A percentile compares a stretch with the other conserved stretches of the same genome.
Conservation (phyloP, 768 basidiomycete species). For the Phallus indusiatus region DNA sequence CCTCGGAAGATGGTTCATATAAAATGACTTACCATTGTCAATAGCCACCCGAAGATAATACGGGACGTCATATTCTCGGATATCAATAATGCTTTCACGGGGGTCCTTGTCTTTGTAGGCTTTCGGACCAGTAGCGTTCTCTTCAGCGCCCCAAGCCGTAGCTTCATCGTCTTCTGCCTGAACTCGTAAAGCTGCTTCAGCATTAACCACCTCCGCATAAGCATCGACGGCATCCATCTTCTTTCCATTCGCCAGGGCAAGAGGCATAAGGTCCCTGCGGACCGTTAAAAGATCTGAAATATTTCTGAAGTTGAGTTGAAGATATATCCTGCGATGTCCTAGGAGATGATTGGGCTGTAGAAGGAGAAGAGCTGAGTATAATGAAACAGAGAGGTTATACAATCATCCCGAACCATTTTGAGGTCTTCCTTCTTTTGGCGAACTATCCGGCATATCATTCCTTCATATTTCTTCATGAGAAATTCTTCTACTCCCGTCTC, state of each 20-base stretch:
- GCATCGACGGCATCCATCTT: conserved; percentile 95
- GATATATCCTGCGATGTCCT: conserved; percentile 83
- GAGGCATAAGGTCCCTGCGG: conserved; percentile 78
- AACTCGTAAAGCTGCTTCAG: conserved; percentile 46
- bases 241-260: conserved; percentile 82
- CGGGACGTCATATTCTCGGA: conserved; percentile 93
- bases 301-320: conserved; percentile 86
- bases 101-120: conserved; percentile 59
- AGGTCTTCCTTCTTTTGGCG: conserved; percentile 89
- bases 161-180: conserved; percentile 65
- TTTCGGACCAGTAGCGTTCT: conserved; percentile 26
- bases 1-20: not conserved
- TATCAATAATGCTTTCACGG: conserved; percentile 86
- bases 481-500: conserved; percentile 93
- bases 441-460: conserved; percentile 65
- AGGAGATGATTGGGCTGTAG: conserved; percentile 82
- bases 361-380: not conserved
- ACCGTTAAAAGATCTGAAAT: conserved; percentile 86
- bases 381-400: not conserved
- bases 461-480: conserved; percentile 90
- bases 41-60: conserved; percentile 99
- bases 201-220: conserved; percentile 90
- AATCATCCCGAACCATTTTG: conserved; percentile 39
- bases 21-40: conserved; percentile 54
- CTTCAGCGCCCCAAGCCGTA: conserved; percentile 34